A percentile compares a stretch with the other conserved stretches of the same genome.
These are phyloP conservation scores for Verticillium alfalfae DNA, from an alignment of 2,329 filamentous ascomycete species.

Conservation along the genomic window DNA sequence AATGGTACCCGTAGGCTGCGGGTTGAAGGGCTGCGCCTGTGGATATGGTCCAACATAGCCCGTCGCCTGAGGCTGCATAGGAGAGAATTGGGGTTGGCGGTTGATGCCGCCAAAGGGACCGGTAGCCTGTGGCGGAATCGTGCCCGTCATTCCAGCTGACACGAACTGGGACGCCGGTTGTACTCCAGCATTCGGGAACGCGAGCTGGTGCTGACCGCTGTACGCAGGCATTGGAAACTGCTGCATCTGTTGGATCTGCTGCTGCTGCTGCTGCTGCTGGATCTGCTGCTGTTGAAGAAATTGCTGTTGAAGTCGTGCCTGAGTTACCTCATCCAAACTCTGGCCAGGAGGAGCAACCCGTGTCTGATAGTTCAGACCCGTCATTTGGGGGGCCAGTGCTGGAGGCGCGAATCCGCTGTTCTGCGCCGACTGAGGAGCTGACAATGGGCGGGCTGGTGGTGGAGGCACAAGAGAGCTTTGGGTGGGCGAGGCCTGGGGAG, in stretches of 20 bases:
- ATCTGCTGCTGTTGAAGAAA: slow-evolving; percentile 35
- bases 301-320: slow-evolving; percentile 60
- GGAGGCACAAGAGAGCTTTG: slow-evolving; percentile 67
- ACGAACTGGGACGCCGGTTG: slow-evolving; percentile 27
- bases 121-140: slow-evolving; percentile 20
- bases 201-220: slow-evolving; percentile 21
- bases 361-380: slow-evolving; percentile 53
- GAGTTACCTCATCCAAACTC: slow-evolving; percentile 67
- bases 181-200: slow-evolving; percentile 26
- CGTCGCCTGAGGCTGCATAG: slow-evolving; percentile 58
- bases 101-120: slow-evolving; percentile 33
- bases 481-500: slow-evolving; percentile 42
- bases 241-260: slow-evolving; percentile 32
- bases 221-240: slow-evolving; percentile 33
- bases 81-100: slow-evolving; percentile 33
- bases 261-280: slow-evolving; percentile 23
- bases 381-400: slow-evolving; percentile 78
- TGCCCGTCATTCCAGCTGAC: slow-evolving; percentile 46
- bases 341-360: slow-evolving; percentile 69
- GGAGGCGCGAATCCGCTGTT: slow-evolving; percentile 68
- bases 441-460: slow-evolving; percentile 72
- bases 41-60: slow-evolving; percentile 46
- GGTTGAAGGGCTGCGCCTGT: slow-evolving; percentile 46
- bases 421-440: slow-evolving; percentile 78
- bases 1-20: slow-evolving; percentile 33